These are phyloP conservation scores for Guadua angustifolia DNA, from an alignment of 176 grass and related monocot species.

Conservation along the genomic window DNA sequence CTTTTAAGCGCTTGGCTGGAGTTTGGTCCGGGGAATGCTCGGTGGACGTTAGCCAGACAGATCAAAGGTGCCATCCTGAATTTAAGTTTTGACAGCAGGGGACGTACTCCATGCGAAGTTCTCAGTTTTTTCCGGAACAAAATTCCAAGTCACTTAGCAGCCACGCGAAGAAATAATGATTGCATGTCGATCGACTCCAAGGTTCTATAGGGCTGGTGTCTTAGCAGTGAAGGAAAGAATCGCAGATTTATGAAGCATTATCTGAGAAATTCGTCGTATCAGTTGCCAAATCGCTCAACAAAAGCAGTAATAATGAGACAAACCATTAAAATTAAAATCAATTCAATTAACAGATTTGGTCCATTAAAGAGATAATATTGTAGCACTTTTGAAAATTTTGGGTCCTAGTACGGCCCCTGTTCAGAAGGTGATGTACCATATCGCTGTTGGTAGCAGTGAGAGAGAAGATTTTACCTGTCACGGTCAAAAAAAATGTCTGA, in stretches of 20 bases:
- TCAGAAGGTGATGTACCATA: no score
- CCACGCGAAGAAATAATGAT: neutral
- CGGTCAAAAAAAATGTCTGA: neutral
- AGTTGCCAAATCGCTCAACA: neutral
- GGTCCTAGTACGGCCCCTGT: no score
- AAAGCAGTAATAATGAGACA: neutral
- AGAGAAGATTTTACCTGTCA: constrained; percentile 19
- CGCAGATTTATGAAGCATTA: neutral
- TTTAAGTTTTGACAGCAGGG: constrained; percentile 8
- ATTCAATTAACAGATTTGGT: no score
- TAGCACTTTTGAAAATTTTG: no score
- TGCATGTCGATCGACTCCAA: neutral
- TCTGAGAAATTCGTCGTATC: neutral
- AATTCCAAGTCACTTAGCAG: neutral
- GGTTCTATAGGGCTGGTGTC: neutral
- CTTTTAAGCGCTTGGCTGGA: constrained; percentile 24
- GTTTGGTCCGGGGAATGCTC: neutral
- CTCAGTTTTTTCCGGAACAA: neutral
- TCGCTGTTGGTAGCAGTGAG: neutral
- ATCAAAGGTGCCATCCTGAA: constrained; percentile 12
- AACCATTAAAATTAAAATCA: no score
- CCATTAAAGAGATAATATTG: no score
- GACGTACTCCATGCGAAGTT: neutral
- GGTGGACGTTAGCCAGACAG: constrained; percentile 21
- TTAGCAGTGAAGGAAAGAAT: neutral